Percentiles rank a stretch among this genome's conserved stretches.
These are phyloP conservation scores for Solanum ahanhuiri DNA, from an alignment of 257 asterid genomes.

Conservation along the genomic window DNA sequence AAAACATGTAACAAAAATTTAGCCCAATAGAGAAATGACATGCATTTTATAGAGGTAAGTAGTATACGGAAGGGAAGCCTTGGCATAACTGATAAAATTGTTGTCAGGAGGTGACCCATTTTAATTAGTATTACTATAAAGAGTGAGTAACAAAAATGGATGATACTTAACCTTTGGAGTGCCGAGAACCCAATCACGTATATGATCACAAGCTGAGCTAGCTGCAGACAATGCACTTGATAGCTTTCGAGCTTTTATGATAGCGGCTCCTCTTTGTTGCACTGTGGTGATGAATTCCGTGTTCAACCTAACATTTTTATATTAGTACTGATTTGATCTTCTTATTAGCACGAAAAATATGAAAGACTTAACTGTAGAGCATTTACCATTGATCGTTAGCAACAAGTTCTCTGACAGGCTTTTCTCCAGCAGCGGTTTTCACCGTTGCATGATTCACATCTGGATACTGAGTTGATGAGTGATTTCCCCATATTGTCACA, in stretches of 20 bases:
- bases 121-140: background rate
- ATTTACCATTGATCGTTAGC: slow-evolving; percentile 47
- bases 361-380: background rate
- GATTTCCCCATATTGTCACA: slow-evolving; percentile 86
- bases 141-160: background rate
- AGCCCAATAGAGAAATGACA: background rate
- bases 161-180: slow-evolving; percentile 58
- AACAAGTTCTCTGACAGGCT: slow-evolving; percentile 36
- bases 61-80: background rate
- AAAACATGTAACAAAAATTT: background rate
- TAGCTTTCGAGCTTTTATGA: slow-evolving; percentile 59
- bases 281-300: slow-evolving; percentile 52
- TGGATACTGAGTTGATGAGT: slow-evolving; percentile 82
- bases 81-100: background rate
- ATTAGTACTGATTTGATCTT: background rate
- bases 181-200: slow-evolving; percentile 74
- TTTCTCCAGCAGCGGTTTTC: slow-evolving; percentile 23
- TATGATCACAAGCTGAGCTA: slow-evolving; percentile 78
- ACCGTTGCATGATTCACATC: slow-evolving; percentile 65
- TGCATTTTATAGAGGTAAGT: background rate
- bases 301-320: slow-evolving; percentile 29
- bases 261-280: slow-evolving; percentile 62
- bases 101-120: background rate
- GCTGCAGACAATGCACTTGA: slow-evolving; percentile 90
- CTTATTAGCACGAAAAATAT: background rate